These are phyloP conservation scores for Colletotrichum sidae DNA, from an alignment of 2,329 filamentous ascomycete genomes.

Conservation along the genomic window DNA sequence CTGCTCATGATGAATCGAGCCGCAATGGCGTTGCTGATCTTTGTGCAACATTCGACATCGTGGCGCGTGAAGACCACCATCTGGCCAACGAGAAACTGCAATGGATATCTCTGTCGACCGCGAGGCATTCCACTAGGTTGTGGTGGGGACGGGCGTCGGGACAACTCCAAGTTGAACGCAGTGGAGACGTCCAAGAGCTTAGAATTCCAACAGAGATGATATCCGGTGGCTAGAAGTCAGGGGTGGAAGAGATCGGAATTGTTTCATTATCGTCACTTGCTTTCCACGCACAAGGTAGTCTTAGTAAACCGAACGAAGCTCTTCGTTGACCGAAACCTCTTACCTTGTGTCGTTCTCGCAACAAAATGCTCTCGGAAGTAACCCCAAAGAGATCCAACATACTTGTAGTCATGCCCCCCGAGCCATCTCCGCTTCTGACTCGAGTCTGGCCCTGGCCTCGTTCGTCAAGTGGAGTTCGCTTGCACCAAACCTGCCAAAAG, in stretches of 20 bases:
- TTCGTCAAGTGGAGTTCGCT: constrained; percentile 25
- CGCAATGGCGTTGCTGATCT: constrained; percentile 36
- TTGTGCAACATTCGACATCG: not conserved
- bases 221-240: not conserved
- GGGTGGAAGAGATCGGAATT: too few relatives aligned
- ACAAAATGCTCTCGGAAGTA: not conserved
- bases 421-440: constrained; percentile 8
- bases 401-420: not conserved
- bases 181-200: constrained; percentile 17
- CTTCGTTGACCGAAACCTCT: not conserved
- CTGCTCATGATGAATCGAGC: constrained; percentile 44
- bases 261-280: too few relatives aligned
- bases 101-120: not conserved
- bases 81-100: not conserved
- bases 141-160: constrained; percentile 17
- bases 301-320: too few relatives aligned
- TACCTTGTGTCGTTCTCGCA: not conserved
- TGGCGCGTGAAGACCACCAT: not conserved
- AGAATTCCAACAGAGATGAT: not conserved
- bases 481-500: constrained; percentile 3
- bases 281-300: not conserved
- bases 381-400: not conserved
- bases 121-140: not conserved
- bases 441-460: constrained; percentile 5
- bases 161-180: constrained; percentile 1